Evolutionary conservation across 352 stramenopile species (phyloP), one percentile per base, ranked within the genome.

Genomic region (Saprolegnia parasitica): DNA sequence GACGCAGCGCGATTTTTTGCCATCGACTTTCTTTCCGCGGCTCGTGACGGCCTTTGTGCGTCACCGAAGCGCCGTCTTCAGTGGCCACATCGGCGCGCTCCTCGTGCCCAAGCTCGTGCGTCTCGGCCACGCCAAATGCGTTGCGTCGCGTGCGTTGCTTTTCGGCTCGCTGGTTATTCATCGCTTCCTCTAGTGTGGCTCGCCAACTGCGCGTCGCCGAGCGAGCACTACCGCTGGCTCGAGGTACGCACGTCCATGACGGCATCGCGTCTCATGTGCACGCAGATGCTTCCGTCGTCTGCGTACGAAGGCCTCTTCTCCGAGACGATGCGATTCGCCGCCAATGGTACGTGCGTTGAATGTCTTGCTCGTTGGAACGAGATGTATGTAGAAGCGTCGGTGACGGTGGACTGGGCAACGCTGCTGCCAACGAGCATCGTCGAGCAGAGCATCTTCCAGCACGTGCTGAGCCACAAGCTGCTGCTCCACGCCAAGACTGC

Each of bases 391-490:
- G 29, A 35, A 2, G 5, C 29, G 5, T 15, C 13, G 13, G 8
- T 49, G 13, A 1, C 42, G 13, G 42, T 65, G 11, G 35, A 65
- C 35, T 65, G 26, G 26, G 26, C n/a, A 3, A 15, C 13, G 16
- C 32, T 67, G 20, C 46, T 56, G n/a, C 60, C 35, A 29, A 2
- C 24, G 24, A 21, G 16, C 18, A 5, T 67, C 20, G 16, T 15
- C 32, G 24, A 13, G 10, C 40, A 55, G 9, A 18, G 0, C 18
- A 57, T 54, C 32, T 67, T 67, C 20, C 60, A 67, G 60, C 60
- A 67, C 40, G 60, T 67, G 4, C 5, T 67, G 13, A 55, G 9
- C 20, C 18, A 45, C 60, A 67, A 67, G 60, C 32, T 67, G 5
- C 10, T 67, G 16, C 37, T 56, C 3, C 60, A 46, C 11, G 24